phyloP scores from a whole-genome alignment of 768 basidiomycete species.

The Galerina sulciceps region DNA sequence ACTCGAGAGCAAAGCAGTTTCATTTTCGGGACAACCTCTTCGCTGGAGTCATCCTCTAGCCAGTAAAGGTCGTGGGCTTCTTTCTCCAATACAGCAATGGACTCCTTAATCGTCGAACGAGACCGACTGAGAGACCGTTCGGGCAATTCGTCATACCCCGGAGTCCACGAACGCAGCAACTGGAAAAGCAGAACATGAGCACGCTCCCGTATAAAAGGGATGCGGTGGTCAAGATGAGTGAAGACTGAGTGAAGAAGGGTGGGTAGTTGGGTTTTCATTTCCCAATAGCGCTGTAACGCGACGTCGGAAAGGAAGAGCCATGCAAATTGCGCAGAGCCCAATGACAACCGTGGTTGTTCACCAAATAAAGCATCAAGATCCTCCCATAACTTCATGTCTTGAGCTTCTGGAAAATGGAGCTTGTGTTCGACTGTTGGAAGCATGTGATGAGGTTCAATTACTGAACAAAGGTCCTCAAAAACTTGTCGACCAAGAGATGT shows the following conservation, averaged over 20 bases:
- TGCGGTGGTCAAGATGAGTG: constrained; percentile 81
- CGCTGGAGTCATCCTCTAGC: constrained; percentile 69
- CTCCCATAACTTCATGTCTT: constrained; percentile 78
- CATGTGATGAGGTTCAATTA: constrained; percentile 87
- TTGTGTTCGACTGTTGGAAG: constrained; percentile 77
- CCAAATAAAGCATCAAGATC: constrained; percentile 79
- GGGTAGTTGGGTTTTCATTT: constrained; percentile 69
- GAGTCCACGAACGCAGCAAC: constrained; percentile 78
- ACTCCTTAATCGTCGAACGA: constrained; percentile 52
- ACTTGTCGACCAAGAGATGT: constrained; percentile 72
- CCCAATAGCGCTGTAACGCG: constrained; percentile 78
- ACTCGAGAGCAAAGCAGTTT: constrained; percentile 67
- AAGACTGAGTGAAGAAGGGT: constrained; percentile 79
- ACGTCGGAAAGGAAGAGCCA: constrained; percentile 83
- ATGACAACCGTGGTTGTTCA: constrained; percentile 66
- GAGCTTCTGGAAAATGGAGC: constrained; percentile 60
- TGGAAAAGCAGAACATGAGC: constrained; percentile 86
- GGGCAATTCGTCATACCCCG: constrained; percentile 74
- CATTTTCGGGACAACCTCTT: constrained; percentile 69
- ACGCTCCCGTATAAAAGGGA: constrained; percentile 67
- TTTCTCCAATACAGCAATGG: constrained; percentile 58
- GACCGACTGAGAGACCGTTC: constrained; percentile 57
- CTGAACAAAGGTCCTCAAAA: constrained; percentile 82
- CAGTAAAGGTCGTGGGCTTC: constrained; percentile 65
- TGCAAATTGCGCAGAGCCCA: constrained; percentile 88